Conservation (phyloP, 148 eudicot species). For the Pouteria glomerata region DNA sequence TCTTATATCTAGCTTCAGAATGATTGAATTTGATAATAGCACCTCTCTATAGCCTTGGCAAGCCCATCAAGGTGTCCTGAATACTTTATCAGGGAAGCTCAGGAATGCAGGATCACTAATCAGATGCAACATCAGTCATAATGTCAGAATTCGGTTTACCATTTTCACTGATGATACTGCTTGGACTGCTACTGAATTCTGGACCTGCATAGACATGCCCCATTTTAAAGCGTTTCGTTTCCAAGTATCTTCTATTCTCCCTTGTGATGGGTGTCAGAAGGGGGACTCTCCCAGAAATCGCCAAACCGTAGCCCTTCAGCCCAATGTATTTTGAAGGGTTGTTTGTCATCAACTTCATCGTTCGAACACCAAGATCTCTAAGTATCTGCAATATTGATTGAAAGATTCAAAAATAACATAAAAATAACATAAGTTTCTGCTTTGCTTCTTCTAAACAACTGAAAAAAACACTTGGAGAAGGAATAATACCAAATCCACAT, state of each 20-base stretch:
- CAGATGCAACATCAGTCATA: conserved; percentile 1
- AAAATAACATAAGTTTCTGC: background rate
- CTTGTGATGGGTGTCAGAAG: conserved; percentile 73
- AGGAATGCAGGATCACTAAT: background rate
- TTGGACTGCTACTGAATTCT: conserved; percentile 26
- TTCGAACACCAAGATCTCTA: conserved; percentile 80
- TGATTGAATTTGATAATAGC: background rate
- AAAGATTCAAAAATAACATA: no score
- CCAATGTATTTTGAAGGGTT: conserved; percentile 81
- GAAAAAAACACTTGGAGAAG: background rate
- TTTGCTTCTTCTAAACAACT: background rate
- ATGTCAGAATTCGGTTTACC: conserved; percentile 25
- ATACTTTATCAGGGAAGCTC: background rate
- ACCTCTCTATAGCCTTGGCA: background rate
- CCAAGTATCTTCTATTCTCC: conserved; percentile 80
- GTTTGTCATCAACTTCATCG: conserved; percentile 93
- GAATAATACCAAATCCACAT: background rate
- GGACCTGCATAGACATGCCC: conserved; percentile 76
- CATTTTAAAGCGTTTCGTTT: conserved; percentile 84
- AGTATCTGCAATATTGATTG: no score
- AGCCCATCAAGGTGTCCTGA: background rate
- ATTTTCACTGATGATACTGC: conserved; percentile 22
- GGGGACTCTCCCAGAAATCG: conserved; percentile 76
- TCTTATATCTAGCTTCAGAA: background rate
- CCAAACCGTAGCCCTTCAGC: conserved; percentile 82